phyloP scores from a whole-genome alignment of 2,329 filamentous ascomycete genomes.

The Botrytis medusae region DNA sequence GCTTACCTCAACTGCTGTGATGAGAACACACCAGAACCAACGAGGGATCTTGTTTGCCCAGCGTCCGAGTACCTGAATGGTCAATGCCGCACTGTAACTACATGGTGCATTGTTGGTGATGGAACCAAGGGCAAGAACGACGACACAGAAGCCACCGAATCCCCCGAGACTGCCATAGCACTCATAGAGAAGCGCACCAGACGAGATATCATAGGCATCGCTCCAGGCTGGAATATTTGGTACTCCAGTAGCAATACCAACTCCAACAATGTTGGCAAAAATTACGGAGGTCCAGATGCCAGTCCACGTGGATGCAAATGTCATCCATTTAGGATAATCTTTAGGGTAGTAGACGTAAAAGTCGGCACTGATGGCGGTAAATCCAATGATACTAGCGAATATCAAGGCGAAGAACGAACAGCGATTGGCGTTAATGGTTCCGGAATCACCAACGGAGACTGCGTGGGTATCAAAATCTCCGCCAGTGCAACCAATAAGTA shows the following conservation, averaged over 20 bases:
- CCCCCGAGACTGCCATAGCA: slow-evolving; percentile 54
- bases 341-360: slow-evolving; percentile 31
- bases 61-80: slow-evolving; percentile 63
- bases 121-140: slow-evolving; percentile 61
- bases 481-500: slow-evolving; percentile 57
- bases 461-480: slow-evolving; percentile 53
- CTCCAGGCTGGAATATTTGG: slow-evolving; percentile 24
- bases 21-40: slow-evolving; percentile 46
- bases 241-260: slow-evolving; percentile 27
- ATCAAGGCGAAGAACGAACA: slow-evolving; percentile 53
- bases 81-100: slow-evolving; percentile 62
- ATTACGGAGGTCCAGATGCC: slow-evolving; percentile 24
- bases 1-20: slow-evolving; percentile 26
- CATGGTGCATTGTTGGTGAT: slow-evolving; percentile 64
- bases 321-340: slow-evolving; percentile 35
- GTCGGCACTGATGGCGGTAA: slow-evolving; percentile 27
- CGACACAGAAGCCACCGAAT: slow-evolving; percentile 66
- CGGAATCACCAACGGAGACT: slow-evolving; percentile 48
- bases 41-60: slow-evolving; percentile 58
- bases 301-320: slow-evolving; percentile 26
- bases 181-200: slow-evolving; percentile 23
- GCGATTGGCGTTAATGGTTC: slow-evolving; percentile 51
- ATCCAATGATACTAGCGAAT: slow-evolving; percentile 36
- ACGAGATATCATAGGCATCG: slow-evolving; percentile 23
- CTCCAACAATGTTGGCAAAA: slow-evolving; percentile 26